Conservation (phyloP, 192 early-diverging fungal genomes). For the Mortierella claussenii region DNA sequence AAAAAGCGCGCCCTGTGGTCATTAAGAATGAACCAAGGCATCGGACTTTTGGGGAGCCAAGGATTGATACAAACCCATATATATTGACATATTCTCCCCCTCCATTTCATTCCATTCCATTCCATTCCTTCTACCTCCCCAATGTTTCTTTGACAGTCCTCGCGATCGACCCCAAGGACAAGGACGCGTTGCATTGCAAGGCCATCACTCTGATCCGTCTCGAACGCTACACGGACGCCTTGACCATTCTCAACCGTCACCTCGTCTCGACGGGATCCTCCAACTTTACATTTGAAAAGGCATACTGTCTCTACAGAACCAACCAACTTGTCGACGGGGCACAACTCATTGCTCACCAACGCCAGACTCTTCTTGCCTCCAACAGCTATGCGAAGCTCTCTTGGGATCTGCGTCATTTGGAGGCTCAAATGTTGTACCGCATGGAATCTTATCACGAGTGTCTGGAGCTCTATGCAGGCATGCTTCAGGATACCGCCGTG, state of each 20-base stretch:
- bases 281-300: slow-evolving; percentile 62
- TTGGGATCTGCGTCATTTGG: slow-evolving; percentile 61
- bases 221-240: slow-evolving; percentile 65
- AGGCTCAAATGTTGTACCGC: slow-evolving; percentile 78
- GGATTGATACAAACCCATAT: too few relatives aligned
- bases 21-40: too few relatives aligned
- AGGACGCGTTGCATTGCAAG: slow-evolving; percentile 66
- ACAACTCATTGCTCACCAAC: slow-evolving; percentile 47
- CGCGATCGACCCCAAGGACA: slow-evolving; percentile 55
- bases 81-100: too few relatives aligned
- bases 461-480: slow-evolving; percentile 52
- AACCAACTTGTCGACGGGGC: slow-evolving; percentile 64
- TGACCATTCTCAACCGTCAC: slow-evolving; percentile 54
- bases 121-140: background rate
- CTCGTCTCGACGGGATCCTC: slow-evolving; percentile 47
- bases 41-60: too few relatives aligned
- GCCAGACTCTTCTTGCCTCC: slow-evolving; percentile 13
- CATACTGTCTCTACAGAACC: slow-evolving; percentile 75
- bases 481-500: slow-evolving; percentile 56
- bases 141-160: slow-evolving; percentile 43
- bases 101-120: slow-evolving; percentile 1
- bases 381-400: slow-evolving; percentile 26
- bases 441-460: slow-evolving; percentile 64
- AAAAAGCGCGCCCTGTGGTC: too few relatives aligned
- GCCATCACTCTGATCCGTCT: slow-evolving; percentile 66